phyloP scores from a whole-genome alignment of 257 asterid genomes.

The Jasminum sambac region DNA sequence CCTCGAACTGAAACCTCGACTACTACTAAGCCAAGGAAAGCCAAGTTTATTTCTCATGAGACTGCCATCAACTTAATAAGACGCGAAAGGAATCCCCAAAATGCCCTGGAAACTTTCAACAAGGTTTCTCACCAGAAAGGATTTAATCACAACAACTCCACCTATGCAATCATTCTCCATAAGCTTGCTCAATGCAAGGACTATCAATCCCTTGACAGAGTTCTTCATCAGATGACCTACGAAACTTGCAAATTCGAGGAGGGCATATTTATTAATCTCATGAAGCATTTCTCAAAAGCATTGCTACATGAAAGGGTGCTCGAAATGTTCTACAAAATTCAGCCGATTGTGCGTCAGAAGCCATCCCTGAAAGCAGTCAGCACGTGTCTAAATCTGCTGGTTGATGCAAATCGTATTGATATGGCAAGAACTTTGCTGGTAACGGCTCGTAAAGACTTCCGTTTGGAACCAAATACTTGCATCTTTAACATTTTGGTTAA shows the following conservation, averaged over 20 bases:
- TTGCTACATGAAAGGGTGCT: slow-evolving; percentile 66
- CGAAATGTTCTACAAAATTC: slow-evolving; percentile 67
- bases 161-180: slow-evolving; percentile 71
- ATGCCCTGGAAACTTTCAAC: slow-evolving; percentile 65
- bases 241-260: slow-evolving; percentile 91
- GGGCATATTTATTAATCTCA: slow-evolving; percentile 80
- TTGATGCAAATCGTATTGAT: slow-evolving; percentile 66
- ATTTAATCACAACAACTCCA: slow-evolving; percentile 71
- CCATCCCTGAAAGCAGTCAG: slow-evolving; percentile 89
- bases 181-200: slow-evolving; percentile 72
- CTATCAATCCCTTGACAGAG: slow-evolving; percentile 54
- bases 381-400: slow-evolving; percentile 84
- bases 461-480: slow-evolving; percentile 76
- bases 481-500: slow-evolving; percentile 90
- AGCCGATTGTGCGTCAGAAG: slow-evolving; percentile 60
- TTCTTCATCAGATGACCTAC: slow-evolving; percentile 77
- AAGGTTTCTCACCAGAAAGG: slow-evolving; percentile 67
- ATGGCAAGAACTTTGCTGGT: slow-evolving; percentile 63
- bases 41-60: slow-evolving; percentile 63
- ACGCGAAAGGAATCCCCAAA: slow-evolving; percentile 59
- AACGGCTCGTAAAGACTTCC: slow-evolving; percentile 54
- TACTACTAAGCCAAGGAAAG: slow-evolving; percentile 36
- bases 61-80: slow-evolving; percentile 49
- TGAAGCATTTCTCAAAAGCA: slow-evolving; percentile 79
- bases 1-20: slow-evolving; percentile 32